Evolutionary conservation across 495 filamentous ascomycete genomes (phyloP).

Genomic region (Hypoxylon fragiforme): DNA sequence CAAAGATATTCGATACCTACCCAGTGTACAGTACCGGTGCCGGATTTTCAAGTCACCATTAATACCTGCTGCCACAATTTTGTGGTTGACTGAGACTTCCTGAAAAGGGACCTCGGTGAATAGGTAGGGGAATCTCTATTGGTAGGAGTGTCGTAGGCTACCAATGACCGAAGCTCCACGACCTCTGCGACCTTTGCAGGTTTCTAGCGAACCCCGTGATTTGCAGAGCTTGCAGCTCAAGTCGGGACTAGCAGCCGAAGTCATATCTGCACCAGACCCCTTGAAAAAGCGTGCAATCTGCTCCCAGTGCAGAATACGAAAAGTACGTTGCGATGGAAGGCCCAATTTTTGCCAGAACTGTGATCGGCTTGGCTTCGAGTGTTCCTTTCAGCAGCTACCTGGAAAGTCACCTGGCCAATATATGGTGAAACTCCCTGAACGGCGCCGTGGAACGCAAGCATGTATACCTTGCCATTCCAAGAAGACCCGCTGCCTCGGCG

Average conservation of each 20-base stretch:
- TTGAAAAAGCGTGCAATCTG: slow-evolving; percentile 31
- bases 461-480: slow-evolving; percentile 36
- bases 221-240: slow-evolving; percentile 3
- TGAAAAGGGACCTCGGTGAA: too few species aligned
- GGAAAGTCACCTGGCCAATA: slow-evolving; percentile 26
- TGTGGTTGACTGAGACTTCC: too few species aligned
- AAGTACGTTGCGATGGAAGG: slow-evolving; percentile 34
- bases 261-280: slow-evolving; percentile 11
- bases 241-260: slow-evolving; percentile 4
- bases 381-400: slow-evolving; percentile 32
- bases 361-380: slow-evolving; percentile 35
- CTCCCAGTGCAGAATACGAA: slow-evolving; percentile 33
- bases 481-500: slow-evolving; percentile 35
- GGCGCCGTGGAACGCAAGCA: slow-evolving; percentile 33
- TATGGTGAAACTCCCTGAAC: slow-evolving; percentile 28
- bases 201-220: slow-evolving; percentile 10
- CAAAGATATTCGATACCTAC: slow-evolving; percentile 4
- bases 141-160: too few species aligned
- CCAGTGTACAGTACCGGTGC: too few species aligned
- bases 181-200: slow-evolving; percentile 33
- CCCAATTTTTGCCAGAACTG: slow-evolving; percentile 33
- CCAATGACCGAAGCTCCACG: slow-evolving; percentile 33
- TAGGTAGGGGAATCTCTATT: neutral
- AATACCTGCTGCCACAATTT: too few species aligned
- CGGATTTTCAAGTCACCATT: too few species aligned